Base-by-base conservation (phyloP, 2,329 filamentous ascomycete species). In the Peltaster fructicola region DNA sequence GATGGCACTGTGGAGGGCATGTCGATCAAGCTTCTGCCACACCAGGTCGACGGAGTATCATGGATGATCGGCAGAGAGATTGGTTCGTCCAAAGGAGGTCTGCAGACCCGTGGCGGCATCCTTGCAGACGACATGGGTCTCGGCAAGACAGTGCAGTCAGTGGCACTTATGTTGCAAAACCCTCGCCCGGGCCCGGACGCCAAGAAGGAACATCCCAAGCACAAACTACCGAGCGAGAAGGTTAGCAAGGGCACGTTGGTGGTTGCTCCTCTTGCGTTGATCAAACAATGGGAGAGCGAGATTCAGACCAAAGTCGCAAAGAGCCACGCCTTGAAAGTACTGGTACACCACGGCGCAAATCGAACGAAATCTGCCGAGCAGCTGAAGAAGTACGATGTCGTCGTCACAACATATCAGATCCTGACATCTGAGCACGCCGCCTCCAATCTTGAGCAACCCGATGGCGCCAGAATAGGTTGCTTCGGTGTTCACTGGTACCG, bases 51-150 rank as follows among this genome's bases (percentile, higher is more conserved):
- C 28, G 88, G 88, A 40, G 75, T 95, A 1, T 69, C 74, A 29
- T 98, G 88, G 85, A 92, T 98, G 81, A 74, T 68, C 28, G 78
- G 84, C 30, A 81, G 90, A 41, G 88, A 98, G 53, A 72, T 81
- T 7, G 84, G 85, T 3, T 71, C 72, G 10, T 71, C 78, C 32
- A 92, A 88, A 55, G 76, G 74, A 39, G 68, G 65, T 4, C 61
- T 69, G 1, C 65, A 90, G 7, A 82, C 85, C 15, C 88, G 90
- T 40, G 88, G 88, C 17, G 88, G 88, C 10, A 91, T 98, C 34
- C 64, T 98, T 17, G 88, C 88, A 10, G 88, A 98, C 43, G 88
- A 98, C 38, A 90, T 95, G 85, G 85, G 85, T 37, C 59, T 95
- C 8, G 88, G 88, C 30, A 98, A 98, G 60, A 98, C 88, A 1